Percentiles rank a stretch among this genome's conserved stretches.
phyloP scores from a whole-genome alignment of 352 stramenopile genomes.

The Pythium brachiatum region DNA sequence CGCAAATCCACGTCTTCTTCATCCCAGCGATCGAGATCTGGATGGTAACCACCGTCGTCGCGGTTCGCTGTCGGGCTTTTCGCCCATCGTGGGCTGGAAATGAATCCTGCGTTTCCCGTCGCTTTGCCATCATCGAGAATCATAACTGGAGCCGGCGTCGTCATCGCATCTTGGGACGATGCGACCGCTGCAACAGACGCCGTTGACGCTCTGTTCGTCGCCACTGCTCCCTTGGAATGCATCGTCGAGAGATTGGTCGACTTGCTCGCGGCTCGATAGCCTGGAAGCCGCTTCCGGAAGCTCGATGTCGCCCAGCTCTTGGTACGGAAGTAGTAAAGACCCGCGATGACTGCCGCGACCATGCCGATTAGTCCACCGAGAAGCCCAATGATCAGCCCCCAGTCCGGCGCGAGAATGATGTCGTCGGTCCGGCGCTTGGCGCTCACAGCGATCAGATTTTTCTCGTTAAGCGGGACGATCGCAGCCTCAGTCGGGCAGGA shows the following conservation, averaged over 20 bases:
- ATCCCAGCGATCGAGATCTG: constrained; percentile 63
- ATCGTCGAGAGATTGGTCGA: constrained; percentile 52
- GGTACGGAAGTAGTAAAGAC: constrained; percentile 80
- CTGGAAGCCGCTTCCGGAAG: constrained; percentile 30
- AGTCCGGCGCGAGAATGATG: constrained; percentile 89
- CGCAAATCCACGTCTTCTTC: constrained; percentile 75
- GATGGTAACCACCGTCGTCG: constrained; percentile 36
- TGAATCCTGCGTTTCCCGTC: background rate
- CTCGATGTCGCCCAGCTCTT: constrained; percentile 63
- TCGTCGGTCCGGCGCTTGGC: constrained; percentile 72
- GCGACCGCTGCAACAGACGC: background rate
- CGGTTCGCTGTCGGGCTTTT: constrained; percentile 4
- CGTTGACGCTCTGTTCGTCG: constrained; percentile 30
- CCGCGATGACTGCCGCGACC: constrained; percentile 67
- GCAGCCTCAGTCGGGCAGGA: constrained; percentile 74
- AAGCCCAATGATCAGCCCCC: constrained; percentile 76
- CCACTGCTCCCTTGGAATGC: constrained; percentile 68
- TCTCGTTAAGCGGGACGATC: constrained; percentile 82
- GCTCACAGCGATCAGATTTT: constrained; percentile 84
- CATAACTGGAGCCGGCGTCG: constrained; percentile 22
- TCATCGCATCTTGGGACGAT: background rate
- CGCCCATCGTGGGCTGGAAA: constrained; percentile 16
- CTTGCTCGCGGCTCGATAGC: constrained; percentile 33
- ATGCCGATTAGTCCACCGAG: constrained; percentile 75
- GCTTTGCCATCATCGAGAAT: constrained; percentile 19